Percentiles rank a stretch among this genome's conserved stretches.
Evolutionary conservation across 2,329 filamentous ascomycete species (phyloP).

Genomic region (Venturiaceae sp.): DNA sequence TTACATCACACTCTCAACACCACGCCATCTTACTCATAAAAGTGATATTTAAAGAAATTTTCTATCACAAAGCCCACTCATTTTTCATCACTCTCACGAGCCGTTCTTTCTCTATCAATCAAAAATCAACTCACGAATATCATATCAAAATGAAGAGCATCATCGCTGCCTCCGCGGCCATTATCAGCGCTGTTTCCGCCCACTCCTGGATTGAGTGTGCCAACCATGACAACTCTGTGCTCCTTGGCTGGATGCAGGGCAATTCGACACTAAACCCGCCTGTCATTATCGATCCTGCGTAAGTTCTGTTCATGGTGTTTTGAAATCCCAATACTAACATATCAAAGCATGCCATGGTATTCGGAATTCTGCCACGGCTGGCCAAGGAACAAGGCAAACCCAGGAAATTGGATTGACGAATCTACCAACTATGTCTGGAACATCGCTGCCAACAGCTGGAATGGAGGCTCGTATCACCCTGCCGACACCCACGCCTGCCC

Average conservation of each 20-base stretch:
- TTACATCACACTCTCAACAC: not conserved
- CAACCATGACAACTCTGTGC: constrained; percentile 16
- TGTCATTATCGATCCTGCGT: constrained; percentile 8
- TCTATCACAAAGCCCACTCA: not conserved
- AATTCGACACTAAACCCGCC: constrained; percentile 10
- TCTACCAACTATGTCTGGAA: constrained; percentile 14
- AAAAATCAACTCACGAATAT: not conserved
- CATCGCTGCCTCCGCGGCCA: not conserved
- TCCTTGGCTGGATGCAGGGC: constrained; percentile 15
- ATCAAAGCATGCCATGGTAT: constrained; percentile 13
- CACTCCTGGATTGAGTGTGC: constrained; percentile 20
- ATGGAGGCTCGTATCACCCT: constrained; percentile 7
- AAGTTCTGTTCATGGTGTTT: not conserved
- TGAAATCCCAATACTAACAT: not conserved
- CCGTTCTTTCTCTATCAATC: no score
- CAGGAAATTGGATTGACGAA: constrained; percentile 17
- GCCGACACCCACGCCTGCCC: constrained; percentile 9
- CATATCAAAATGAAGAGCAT: constrained; percentile 6
- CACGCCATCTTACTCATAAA: not conserved
- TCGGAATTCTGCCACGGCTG: constrained; percentile 16
- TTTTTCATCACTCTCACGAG: no score
- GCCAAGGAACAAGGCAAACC: constrained; percentile 16
- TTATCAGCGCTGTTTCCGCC: constrained; percentile 10
- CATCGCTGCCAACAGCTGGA: constrained; percentile 10
- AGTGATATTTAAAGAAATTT: not conserved